A percentile compares a stretch with the other conserved stretches of the same genome.
phyloP scores from a whole-genome alignment of 768 basidiomycete species.

The Candolleomyces aberdarensis region DNA sequence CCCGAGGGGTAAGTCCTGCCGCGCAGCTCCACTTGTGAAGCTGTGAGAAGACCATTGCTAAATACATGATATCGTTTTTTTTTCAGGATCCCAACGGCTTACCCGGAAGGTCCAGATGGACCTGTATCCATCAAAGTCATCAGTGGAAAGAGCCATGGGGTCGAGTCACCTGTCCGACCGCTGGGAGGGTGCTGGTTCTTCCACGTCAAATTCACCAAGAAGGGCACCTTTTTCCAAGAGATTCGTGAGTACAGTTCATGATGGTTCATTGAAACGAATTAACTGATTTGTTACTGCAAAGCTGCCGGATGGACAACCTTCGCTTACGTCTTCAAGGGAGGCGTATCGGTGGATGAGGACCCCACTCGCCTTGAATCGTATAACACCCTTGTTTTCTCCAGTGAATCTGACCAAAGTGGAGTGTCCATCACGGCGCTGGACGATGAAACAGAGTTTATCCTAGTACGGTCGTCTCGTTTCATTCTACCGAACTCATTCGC shows the following conservation, averaged over 20 bases:
- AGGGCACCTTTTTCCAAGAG: constrained; percentile 73
- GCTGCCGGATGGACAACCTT: constrained; percentile 90
- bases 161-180: constrained; percentile 84
- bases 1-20: constrained; percentile 48
- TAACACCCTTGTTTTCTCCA: constrained; percentile 84
- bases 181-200: constrained; percentile 95
- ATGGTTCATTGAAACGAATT: neutral
- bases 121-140: constrained; percentile 77
- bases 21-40: neutral
- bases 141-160: constrained; percentile 83
- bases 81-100: constrained; percentile 65
- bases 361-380: constrained; percentile 48
- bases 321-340: constrained; percentile 74
- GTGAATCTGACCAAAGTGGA: constrained; percentile 57
- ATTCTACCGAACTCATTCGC: constrained; percentile 5
- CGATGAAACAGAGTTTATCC: constrained; percentile 67
- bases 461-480: constrained; percentile 43
- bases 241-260: constrained; percentile 51
- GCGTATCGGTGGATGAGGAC: constrained; percentile 56
- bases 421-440: constrained; percentile 57
- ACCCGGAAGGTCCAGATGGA: constrained; percentile 67
- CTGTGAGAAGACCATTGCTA: neutral
- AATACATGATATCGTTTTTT: neutral
- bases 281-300: constrained; percentile 21
- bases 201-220: constrained; percentile 66